Evolutionary conservation across 176 grass and related monocot species (phyloP).

Genomic region (Musa beccarii): DNA sequence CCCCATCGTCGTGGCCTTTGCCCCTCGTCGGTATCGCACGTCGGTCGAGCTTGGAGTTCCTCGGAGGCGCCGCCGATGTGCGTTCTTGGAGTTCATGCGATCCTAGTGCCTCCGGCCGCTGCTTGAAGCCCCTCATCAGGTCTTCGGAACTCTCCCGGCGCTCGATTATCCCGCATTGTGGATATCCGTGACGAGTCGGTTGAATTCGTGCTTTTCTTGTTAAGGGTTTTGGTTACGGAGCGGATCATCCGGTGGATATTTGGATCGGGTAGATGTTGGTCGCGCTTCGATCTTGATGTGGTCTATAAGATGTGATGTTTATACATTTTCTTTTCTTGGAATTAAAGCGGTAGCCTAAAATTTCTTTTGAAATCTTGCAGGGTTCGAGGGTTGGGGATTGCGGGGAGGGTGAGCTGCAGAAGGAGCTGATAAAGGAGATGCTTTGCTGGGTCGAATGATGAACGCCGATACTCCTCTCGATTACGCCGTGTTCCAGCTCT

Average conservation of each 20-base stretch:
- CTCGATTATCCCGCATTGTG: not conserved
- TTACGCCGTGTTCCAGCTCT: constrained; percentile 90
- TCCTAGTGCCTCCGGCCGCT: not conserved
- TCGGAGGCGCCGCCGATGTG: not conserved
- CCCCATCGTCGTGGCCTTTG: not conserved
- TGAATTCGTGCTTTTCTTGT: not conserved
- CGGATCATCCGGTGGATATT: not conserved
- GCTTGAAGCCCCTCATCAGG: not conserved
- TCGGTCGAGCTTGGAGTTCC: not conserved
- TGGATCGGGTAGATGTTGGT: constrained; percentile 2
- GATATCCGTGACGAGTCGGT: not conserved
- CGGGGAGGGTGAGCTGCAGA: not conserved
- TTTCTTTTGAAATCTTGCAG: not conserved
- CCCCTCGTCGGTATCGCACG: not conserved
- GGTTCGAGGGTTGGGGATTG: not conserved
- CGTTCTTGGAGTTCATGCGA: not conserved
- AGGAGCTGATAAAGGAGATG: constrained; percentile 6
- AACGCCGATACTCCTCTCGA: constrained; percentile 68
- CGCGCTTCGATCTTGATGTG: constrained; percentile 4
- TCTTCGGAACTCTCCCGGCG: not conserved
- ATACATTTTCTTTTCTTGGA: not conserved
- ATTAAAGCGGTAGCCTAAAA: not conserved
- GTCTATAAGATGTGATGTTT: not conserved
- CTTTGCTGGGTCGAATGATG: constrained; percentile 31
- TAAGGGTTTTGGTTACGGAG: not conserved